These are phyloP conservation scores for Solanum sejunctum DNA, from an alignment of 257 asterid species.

Conservation along the genomic window DNA sequence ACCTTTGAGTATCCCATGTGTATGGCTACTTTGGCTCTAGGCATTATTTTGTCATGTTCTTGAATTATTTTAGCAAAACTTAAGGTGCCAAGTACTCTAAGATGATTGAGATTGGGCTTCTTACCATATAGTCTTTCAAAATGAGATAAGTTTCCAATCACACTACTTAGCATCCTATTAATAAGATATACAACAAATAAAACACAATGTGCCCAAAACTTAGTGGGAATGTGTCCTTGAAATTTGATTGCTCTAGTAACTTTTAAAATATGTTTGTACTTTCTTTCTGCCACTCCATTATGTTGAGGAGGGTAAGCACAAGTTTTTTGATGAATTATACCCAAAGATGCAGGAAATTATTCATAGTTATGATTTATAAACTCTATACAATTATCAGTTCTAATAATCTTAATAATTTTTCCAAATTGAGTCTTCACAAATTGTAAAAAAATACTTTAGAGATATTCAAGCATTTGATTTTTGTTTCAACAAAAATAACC, in stretches of 20 bases:
- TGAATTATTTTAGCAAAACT: too few relatives aligned
- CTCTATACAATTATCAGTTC: not conserved
- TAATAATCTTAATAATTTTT: too few relatives aligned
- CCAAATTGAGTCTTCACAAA: not conserved
- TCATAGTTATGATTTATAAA: too few relatives aligned
- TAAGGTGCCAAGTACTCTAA: not conserved
- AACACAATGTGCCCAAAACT: not conserved
- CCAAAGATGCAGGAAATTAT: not conserved
- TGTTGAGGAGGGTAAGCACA: not conserved
- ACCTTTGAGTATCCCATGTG: not conserved
- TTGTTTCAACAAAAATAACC: not conserved
- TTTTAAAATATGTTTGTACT: too few relatives aligned
- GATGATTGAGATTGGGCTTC: not conserved
- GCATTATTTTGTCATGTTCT: not conserved
- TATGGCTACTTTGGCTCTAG: not conserved
- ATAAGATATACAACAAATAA: not conserved
- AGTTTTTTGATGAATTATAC: too few relatives aligned
- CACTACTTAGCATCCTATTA: not conserved
- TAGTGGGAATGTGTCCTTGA: not conserved
- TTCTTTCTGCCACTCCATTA: not conserved
- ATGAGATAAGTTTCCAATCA: not conserved
- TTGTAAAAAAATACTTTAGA: too few relatives aligned
- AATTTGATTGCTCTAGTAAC: not conserved
- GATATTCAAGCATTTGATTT: not conserved
- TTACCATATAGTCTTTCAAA: not conserved